Base-by-base conservation (phyloP, 163 green algal species). In the Volvox carteri region DNA sequence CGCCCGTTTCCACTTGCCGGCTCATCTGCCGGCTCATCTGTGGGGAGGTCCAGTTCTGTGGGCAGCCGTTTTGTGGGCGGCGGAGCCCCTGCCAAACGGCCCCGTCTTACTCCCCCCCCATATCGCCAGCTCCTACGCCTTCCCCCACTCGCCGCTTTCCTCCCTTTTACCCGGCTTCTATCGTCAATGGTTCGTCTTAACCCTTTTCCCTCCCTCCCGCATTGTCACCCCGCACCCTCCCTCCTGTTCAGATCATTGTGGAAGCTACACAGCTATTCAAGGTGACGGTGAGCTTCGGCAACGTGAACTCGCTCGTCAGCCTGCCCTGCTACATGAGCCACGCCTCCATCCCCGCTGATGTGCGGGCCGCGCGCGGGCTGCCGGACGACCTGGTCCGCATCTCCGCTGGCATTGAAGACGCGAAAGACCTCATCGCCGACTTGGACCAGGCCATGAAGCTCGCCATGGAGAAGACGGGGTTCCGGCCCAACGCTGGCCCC, bases 301-400 rank as follows among this genome's bases (percentile, higher is more conserved):
- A 95, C 89, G 96, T 99, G 58, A 94, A 90, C 42, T 97, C 93
- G 25, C 93, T 97, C 73, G 98, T 99, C 90, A 97, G 92, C 90
- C 95, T 99, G 92, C 98, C 98, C 46, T 99, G 98, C 95, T 99
- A 98, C 95, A 99, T 99, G 97, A 98, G 92, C 68, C 96, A 99
- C 90, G 97, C 97, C 33, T 98, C 95, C 92, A 99, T 99, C 86
- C 97, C 97, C 0, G 96, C 96, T 8, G 95, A 97, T 12, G 93
- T 98, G 67, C 92, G 98, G 8, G 96, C 97, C 28, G 95, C 92
- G 9, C 90, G 98, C 4, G 98, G 98, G 7, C 95, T 99, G 48
- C 95, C 97, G 0, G 96, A 99, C 86, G 98, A 99, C 91, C 94
- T 99, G 14, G 95, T 99, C 16, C 89, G 98, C 68, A 98, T 99